Evolutionary conservation across 1,284 basidiomycete species (phyloP).

Genomic region (Coriolopsis trogii): DNA sequence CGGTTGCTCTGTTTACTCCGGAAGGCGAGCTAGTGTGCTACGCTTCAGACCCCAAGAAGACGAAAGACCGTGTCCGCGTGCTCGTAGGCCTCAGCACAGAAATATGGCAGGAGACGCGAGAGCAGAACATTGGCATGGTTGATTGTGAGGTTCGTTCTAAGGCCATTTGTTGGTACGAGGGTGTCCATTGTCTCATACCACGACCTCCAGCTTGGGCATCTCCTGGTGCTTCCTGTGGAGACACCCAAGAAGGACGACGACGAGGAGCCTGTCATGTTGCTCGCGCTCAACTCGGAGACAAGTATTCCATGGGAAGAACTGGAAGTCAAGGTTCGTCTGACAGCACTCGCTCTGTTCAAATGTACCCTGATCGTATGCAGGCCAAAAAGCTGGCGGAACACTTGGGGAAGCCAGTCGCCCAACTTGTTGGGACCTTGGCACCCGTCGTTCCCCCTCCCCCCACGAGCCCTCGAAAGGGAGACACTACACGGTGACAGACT

Average conservation of each 20-base stretch:
- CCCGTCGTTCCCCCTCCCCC: slow-evolving; percentile 28
- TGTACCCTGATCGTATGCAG: slow-evolving; percentile 36
- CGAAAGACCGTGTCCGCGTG: slow-evolving; percentile 74
- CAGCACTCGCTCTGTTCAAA: not conserved
- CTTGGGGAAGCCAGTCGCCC: slow-evolving; percentile 44
- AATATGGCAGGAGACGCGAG: slow-evolving; percentile 73
- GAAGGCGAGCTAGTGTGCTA: slow-evolving; percentile 64
- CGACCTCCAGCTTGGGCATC: slow-evolving; percentile 60
- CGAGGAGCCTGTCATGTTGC: slow-evolving; percentile 55
- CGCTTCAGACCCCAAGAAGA: slow-evolving; percentile 48
- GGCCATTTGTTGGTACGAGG: not conserved
- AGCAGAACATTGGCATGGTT: slow-evolving; percentile 63
- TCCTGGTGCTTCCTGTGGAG: slow-evolving; percentile 65
- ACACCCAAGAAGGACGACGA: slow-evolving; percentile 29
- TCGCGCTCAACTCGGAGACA: slow-evolving; percentile 65
- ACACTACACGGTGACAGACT: slow-evolving; percentile 26
- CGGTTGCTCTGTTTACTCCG: slow-evolving; percentile 63
- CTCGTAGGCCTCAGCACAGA: slow-evolving; percentile 71
- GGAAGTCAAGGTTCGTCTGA: slow-evolving; percentile 54
- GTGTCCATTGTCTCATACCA: not conserved
- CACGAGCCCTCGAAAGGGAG: slow-evolving; percentile 26
- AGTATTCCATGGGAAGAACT: slow-evolving; percentile 66
- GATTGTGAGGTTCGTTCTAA: slow-evolving; percentile 67
- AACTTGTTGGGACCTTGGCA: slow-evolving; percentile 38
- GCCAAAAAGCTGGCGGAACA: slow-evolving; percentile 52